Conservation (phyloP, 2,329 filamentous ascomycete species). For the Xenoacremonium recifei region DNA sequence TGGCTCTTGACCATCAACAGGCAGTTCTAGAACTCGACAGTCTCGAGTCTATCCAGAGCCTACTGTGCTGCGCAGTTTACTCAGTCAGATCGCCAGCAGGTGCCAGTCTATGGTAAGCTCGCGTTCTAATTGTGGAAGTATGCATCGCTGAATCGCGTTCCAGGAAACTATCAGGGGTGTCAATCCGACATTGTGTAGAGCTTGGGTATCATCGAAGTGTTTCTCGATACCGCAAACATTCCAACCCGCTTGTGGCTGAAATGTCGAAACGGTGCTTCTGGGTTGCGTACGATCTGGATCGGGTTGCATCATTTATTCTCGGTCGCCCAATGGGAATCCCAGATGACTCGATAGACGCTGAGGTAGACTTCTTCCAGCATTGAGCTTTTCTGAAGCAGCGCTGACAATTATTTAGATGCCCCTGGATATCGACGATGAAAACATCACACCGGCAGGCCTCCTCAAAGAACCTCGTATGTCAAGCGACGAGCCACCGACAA, state of each 20-base stretch:
- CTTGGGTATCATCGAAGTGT: slow-evolving; percentile 11
- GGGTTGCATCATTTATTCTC: slow-evolving; percentile 5
- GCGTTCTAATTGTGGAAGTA: no score
- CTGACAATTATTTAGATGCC: slow-evolving; percentile 7
- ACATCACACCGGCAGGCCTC: not conserved
- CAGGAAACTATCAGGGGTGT: slow-evolving; percentile 13
- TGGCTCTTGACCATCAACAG: slow-evolving; percentile 11
- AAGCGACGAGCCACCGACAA: slow-evolving; percentile 15
- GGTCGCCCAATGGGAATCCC: slow-evolving; percentile 7
- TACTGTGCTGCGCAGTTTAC: slow-evolving; percentile 28
- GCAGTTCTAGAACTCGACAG: slow-evolving; percentile 17
- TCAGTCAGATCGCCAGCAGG: slow-evolving; percentile 23
- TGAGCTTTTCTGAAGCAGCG: not conserved
- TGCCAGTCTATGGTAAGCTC: slow-evolving; percentile 13
- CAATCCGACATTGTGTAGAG: slow-evolving; percentile 8
- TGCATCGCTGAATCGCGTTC: not conserved
- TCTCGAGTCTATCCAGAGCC: slow-evolving; percentile 25
- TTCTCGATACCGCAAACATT: slow-evolving; percentile 13
- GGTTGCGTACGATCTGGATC: slow-evolving; percentile 7
- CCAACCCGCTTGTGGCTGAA: slow-evolving; percentile 14
- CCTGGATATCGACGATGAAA: slow-evolving; percentile 15
- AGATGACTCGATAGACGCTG: slow-evolving; percentile 7
- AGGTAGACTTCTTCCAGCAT: not conserved
- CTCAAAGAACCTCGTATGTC: not conserved
- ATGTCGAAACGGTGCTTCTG: slow-evolving; percentile 17